A percentile compares a stretch with the other conserved stretches of the same genome.
Evolutionary conservation across 2,329 filamentous ascomycete species (phyloP).

Genomic region (Beauveria sp.): DNA sequence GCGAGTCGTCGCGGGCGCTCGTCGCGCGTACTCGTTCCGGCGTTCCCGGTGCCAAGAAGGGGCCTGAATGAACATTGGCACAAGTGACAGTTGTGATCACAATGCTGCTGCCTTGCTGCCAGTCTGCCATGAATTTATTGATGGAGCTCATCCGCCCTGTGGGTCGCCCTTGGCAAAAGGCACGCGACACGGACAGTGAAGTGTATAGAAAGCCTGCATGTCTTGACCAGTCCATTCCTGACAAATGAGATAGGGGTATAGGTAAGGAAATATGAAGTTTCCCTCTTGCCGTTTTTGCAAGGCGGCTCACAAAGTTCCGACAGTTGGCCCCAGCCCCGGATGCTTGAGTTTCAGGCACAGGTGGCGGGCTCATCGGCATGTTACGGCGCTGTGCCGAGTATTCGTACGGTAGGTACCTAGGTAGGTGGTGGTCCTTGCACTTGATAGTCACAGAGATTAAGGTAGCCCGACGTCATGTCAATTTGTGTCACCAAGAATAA

Average conservation of each 20-base stretch:
- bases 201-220: too few species aligned
- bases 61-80: not conserved
- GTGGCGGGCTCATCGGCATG: too few species aligned
- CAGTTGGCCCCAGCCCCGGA: not conserved
- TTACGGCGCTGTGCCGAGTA: too few species aligned
- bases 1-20: not conserved
- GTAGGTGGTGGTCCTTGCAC: too few species aligned
- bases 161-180: not conserved
- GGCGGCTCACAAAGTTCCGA: not conserved
- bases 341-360: too few species aligned
- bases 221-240: not conserved
- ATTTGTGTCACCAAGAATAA: not conserved
- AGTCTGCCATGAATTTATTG: too few species aligned
- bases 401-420: too few species aligned
- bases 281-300: too few species aligned
- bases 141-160: not conserved
- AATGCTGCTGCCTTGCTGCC: too few species aligned
- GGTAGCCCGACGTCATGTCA: not conserved
- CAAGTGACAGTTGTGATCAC: not conserved
- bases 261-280: too few species aligned
- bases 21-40: not conserved
- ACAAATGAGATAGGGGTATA: not conserved
- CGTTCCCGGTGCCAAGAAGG: not conserved
- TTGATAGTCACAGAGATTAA: too few species aligned
- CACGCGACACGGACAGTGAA: not conserved